Evolutionary conservation across 768 basidiomycete species (phyloP), one percentile per base, ranked within the genome.

Genomic region (Dictyophora rubrovolvata): DNA sequence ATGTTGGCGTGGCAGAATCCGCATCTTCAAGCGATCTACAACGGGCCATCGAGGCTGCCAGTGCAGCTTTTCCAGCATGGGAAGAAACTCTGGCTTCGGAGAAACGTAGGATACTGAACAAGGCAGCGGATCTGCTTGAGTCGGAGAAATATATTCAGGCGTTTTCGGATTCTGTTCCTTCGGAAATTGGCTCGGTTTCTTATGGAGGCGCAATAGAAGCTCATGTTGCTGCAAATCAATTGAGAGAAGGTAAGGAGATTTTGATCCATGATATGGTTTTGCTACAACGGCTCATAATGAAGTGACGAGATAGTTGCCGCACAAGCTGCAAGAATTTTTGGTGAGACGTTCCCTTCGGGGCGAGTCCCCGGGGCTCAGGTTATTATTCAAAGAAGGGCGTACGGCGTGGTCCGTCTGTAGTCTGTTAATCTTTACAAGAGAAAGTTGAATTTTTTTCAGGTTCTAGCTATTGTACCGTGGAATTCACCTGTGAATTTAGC

Each of bases 391-490:
- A 70, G 75, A 33, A 66, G 80, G 22, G 75, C 82, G 1, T 72
- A 74, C 62, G 82, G 82, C 3, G 82, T 81, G 12, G 82, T 81
- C 59, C 14, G 42, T 42, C 4, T 4, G 3, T 42, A 48, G 77
- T 72, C 8, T 48, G 56, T 28, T 7, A 18, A 34, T 22, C 5
- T 60, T 42, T 22, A 11, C 56, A 20, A 21, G 42, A 20, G 37
- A 34, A 2, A 11, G 46, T 7, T 12, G 8, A 14, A 34, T 47
- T 55, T 23, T 49, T 21, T 54, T 23, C 61, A 82, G 80, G 20
- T 73, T n/a, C 21, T 80, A 55, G 74, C 76, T 3, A 79, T 82
- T 1, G 72, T 76, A 1, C 80, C 82, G 0, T 83, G 81, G 82
- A 83, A 83, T 63, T 77, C 76, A 1, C 79, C 82, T 0, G 62